phyloP scores from a whole-genome alignment of 2,329 filamentous ascomycete species.

The Pseudogymnoascus sp. region DNA sequence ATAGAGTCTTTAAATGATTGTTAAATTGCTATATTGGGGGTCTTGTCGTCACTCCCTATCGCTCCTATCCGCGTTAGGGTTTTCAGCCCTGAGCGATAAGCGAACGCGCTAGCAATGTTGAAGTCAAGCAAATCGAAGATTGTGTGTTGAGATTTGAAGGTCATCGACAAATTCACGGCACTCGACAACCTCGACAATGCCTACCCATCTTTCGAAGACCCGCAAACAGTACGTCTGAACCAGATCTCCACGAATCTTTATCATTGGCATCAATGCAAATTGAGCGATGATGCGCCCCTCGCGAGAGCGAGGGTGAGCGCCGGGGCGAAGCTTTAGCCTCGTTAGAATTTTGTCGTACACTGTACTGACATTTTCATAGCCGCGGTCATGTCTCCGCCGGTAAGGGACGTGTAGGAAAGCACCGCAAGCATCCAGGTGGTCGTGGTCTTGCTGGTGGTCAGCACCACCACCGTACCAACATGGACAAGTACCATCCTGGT shows the following conservation, averaged over 20 bases:
- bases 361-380: conserved; percentile 41
- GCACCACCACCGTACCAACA: conserved; percentile 94
- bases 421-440: conserved; percentile 83
- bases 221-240: conserved; percentile 61
- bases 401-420: conserved; percentile 97
- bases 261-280: conserved; percentile 7
- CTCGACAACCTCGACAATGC: conserved; percentile 45
- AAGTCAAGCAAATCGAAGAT: conserved; percentile 6
- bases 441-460: conserved; percentile 95
- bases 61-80: background rate
- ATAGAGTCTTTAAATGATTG: background rate
- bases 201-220: conserved; percentile 68
- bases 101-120: conserved; percentile 6
- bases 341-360: conserved; percentile 11
- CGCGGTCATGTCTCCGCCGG: conserved; percentile 98
- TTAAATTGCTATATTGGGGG: background rate
- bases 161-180: conserved; percentile 7
- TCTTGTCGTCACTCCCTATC: background rate
- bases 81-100: conserved; percentile 6
- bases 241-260: background rate
- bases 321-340: conserved; percentile 11
- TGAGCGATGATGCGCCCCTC: conserved; percentile 7
- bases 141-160: conserved; percentile 2
- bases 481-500: conserved; percentile 92
- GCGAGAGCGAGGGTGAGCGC: conserved; percentile 8